These are phyloP conservation scores for Capronia epimyces DNA, from an alignment of 2,329 filamentous ascomycete genomes.

Conservation along the genomic window DNA sequence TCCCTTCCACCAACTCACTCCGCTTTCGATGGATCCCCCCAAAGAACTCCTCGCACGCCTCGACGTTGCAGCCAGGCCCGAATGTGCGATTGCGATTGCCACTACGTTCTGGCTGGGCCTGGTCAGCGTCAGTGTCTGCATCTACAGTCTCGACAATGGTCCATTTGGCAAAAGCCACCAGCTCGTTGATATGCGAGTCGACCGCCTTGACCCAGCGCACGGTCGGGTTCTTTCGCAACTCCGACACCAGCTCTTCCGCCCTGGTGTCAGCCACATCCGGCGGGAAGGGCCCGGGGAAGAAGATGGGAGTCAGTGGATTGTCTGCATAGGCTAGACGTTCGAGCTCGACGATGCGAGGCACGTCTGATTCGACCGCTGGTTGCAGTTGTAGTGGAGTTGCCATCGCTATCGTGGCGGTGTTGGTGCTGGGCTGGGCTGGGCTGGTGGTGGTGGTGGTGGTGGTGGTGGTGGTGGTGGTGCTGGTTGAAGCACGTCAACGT, in stretches of 20 bases:
- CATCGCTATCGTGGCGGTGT: background rate
- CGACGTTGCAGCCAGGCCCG: constrained; percentile 42
- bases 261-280: constrained; percentile 35
- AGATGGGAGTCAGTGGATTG: constrained; percentile 22
- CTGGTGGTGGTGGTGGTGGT: too few relatives aligned
- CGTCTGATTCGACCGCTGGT: constrained; percentile 16
- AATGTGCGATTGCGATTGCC: constrained; percentile 27
- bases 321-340: constrained; percentile 21
- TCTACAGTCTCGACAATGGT: constrained; percentile 39
- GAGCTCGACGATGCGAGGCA: constrained; percentile 14
- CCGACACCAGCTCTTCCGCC: constrained; percentile 37
- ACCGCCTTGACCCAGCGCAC: constrained; percentile 48
- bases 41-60: constrained; percentile 45
- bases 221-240: constrained; percentile 33
- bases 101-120: too few relatives aligned
- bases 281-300: constrained; percentile 29
- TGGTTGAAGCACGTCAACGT: too few relatives aligned
- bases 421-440: too few relatives aligned
- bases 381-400: constrained; percentile 19
- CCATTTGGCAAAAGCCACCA: constrained; percentile 47
- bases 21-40: constrained; percentile 41
- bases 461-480: too few relatives aligned
- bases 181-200: constrained; percentile 41
- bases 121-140: too few relatives aligned
- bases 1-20: constrained; percentile 40